phyloP scores from a whole-genome alignment of 805 yeast genomes.

The Brettanomyces anomalus region DNA sequence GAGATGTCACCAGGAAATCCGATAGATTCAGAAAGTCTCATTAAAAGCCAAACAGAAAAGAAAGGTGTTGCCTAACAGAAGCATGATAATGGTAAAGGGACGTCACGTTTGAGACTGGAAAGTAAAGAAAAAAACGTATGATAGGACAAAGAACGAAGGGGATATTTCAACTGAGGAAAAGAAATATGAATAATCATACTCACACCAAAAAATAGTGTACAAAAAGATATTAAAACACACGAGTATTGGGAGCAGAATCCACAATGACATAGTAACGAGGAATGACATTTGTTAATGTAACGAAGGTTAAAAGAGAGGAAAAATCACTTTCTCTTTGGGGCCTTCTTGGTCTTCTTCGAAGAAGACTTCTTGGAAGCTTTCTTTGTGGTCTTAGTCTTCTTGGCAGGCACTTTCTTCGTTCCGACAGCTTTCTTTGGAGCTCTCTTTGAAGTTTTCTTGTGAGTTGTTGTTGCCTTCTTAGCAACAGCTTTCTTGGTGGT shows the following conservation, averaged over 20 bases:
- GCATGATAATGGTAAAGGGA: background rate
- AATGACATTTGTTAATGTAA: background rate
- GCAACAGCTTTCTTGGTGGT: slow-evolving; percentile 15
- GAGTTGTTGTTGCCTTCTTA: slow-evolving; percentile 20
- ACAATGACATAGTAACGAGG: background rate
- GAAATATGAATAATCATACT: background rate
- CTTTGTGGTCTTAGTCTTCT: slow-evolving; percentile 19
- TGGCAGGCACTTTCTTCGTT: slow-evolving; percentile 24
- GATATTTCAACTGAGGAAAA: background rate
- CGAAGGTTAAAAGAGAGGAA: slow-evolving; percentile 11
- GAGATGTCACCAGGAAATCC: too few species aligned
- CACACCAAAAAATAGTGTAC: slow-evolving; percentile 2
- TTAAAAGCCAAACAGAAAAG: too few species aligned
- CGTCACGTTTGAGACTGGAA: slow-evolving; percentile 1
- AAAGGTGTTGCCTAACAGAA: too few species aligned
- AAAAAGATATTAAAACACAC: slow-evolving; percentile 1
- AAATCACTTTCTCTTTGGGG: slow-evolving; percentile 10
- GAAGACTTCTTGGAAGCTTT: slow-evolving; percentile 10
- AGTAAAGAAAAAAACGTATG: background rate
- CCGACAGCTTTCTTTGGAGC: slow-evolving; percentile 10
- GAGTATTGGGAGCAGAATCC: background rate
- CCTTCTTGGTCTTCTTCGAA: slow-evolving; percentile 23
- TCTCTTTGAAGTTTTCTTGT: slow-evolving; percentile 9
- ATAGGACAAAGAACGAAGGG: background rate
- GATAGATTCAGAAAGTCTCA: too few species aligned